Percentiles rank a stretch among this genome's conserved stretches.
These are phyloP conservation scores for Dactylonectria estremocensis DNA, from an alignment of 2,329 filamentous ascomycete species.

Conservation along the genomic window DNA sequence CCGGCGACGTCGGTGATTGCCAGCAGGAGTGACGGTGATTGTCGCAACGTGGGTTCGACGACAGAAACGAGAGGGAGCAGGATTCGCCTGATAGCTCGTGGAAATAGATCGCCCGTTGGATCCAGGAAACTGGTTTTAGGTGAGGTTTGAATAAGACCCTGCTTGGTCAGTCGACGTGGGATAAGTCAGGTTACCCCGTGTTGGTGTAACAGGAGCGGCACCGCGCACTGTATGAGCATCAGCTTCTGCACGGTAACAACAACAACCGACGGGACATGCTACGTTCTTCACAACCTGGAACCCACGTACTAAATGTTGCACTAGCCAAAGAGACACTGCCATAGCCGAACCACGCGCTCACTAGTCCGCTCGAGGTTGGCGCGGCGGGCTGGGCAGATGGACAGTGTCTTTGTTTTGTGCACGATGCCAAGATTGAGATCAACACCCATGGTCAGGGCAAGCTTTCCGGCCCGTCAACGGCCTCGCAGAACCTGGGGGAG, in stretches of 20 bases:
- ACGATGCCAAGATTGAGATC: neutral
- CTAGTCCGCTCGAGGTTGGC: constrained; percentile 1
- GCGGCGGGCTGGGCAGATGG: neutral
- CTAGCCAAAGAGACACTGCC: constrained; percentile 8
- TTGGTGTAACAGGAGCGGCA: constrained; percentile 7
- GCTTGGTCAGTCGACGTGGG: constrained; percentile 23
- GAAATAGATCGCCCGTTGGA: neutral
- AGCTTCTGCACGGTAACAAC: constrained; percentile 19
- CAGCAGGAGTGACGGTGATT: constrained; percentile 3
- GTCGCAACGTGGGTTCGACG: neutral
- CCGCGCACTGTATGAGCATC: constrained; percentile 20
- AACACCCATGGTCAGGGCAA: constrained; percentile 3
- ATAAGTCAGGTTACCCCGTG: constrained; percentile 25
- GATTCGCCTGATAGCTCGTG: neutral
- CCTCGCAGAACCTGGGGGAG: constrained; percentile 4
- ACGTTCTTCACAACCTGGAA: neutral
- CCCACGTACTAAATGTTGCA: neutral
- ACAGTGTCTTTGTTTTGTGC: constrained; percentile 8
- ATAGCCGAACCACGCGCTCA: neutral
- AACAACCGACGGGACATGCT: neutral
- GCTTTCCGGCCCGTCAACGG: constrained; percentile 30
- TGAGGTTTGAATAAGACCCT: constrained; percentile 18
- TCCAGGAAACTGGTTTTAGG: neutral
- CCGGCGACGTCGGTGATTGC: neutral
- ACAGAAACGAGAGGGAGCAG: neutral